Conservation (phyloP, 1,139 yeast genomes). For the Diutina neorugosa region DNA sequence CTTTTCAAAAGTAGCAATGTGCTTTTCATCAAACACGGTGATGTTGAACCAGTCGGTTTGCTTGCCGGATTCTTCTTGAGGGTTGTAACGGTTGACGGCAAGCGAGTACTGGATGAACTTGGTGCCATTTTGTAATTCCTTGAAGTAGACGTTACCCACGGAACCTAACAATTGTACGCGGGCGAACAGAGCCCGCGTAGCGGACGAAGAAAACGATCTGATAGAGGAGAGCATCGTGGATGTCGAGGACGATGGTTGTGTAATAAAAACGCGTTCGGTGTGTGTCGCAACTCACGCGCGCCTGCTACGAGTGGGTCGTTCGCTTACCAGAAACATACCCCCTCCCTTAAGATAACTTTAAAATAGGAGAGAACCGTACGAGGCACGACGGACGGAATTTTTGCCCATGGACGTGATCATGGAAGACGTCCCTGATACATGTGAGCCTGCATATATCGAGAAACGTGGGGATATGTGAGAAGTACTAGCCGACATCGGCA, state of each 20-base stretch:
- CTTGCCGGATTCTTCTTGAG: conserved; percentile 17
- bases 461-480: background rate
- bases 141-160: conserved; percentile 26
- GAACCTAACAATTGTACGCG: conserved; percentile 31
- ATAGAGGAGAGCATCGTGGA: conserved; percentile 10
- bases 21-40: conserved; percentile 29
- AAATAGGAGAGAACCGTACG: background rate
- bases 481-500: no score
- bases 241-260: background rate
- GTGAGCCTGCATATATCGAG: background rate
- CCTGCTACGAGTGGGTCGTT: background rate
- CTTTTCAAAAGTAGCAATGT: conserved; percentile 24
- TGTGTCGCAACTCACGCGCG: background rate
- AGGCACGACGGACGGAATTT: no score
- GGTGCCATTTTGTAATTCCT: conserved; percentile 26
- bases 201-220: conserved; percentile 24
- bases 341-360: background rate
- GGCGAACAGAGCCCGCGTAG: conserved; percentile 25
- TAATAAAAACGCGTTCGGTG: background rate
- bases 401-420: no score
- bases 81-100: conserved; percentile 29
- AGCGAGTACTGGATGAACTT: conserved; percentile 30
- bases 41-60: conserved; percentile 30
- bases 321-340: background rate
- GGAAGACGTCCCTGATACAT: background rate